phyloP scores from a whole-genome alignment of 2,329 filamentous ascomycete genomes.

The Aspergillus sp. region DNA sequence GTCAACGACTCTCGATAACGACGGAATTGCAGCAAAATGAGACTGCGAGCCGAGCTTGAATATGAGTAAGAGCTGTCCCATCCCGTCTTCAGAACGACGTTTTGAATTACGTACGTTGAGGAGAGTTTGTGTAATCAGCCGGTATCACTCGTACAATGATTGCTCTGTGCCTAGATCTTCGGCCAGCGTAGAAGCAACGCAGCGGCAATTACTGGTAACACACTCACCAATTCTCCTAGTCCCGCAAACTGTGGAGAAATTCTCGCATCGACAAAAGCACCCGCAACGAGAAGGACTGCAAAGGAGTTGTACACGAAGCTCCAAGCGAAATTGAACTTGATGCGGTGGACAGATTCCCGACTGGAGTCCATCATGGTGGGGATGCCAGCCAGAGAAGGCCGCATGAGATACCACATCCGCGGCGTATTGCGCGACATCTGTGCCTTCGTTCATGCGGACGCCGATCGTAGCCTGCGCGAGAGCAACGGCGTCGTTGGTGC shows the following conservation, averaged over 20 bases:
- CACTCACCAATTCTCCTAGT: constrained; percentile 71
- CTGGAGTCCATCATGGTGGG: constrained; percentile 59
- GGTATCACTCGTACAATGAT: too few relatives aligned
- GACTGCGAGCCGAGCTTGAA: too few relatives aligned
- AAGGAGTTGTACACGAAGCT: constrained; percentile 69
- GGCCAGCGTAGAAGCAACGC: constrained; percentile 48
- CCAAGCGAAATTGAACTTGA: constrained; percentile 71
- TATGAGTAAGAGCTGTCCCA: too few relatives aligned
- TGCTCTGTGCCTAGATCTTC: constrained; percentile 17
- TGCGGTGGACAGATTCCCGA: constrained; percentile 47
- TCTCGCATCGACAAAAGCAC: constrained; percentile 61
- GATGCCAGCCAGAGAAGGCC: constrained; percentile 58
- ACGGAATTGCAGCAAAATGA: too few relatives aligned
- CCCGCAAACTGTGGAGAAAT: constrained; percentile 67
- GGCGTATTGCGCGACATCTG: constrained; percentile 66
- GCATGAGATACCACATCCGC: constrained; percentile 69
- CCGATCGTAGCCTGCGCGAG: constrained; percentile 71
- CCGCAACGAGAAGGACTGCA: constrained; percentile 66
- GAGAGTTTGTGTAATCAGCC: too few relatives aligned
- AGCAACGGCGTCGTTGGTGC: constrained; percentile 76
- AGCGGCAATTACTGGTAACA: constrained; percentile 66
- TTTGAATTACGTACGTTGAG: too few relatives aligned
- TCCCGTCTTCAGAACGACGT: too few relatives aligned
- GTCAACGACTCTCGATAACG: too few relatives aligned
- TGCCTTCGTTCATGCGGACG: constrained; percentile 64